A percentile compares a stretch with the other conserved stretches of the same genome.
Evolutionary conservation across 371 early-diverging fungal genomes (phyloP).

Genomic region (Mortierella sp.): DNA sequence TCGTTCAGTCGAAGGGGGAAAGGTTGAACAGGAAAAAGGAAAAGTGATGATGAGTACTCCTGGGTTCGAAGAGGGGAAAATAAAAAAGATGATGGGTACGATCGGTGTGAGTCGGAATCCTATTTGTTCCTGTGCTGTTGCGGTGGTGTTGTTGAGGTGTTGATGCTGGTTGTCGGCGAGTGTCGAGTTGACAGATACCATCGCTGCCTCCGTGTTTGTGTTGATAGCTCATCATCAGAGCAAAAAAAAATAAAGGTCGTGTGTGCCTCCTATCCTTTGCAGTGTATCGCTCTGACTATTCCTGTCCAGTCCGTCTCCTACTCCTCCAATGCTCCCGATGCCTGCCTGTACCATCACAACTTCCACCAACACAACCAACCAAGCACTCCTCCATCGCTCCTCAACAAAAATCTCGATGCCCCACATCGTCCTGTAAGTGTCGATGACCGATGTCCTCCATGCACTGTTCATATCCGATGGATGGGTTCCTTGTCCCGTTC

Average conservation of each 20-base stretch:
- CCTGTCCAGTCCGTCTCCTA: neutral
- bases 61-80: neutral
- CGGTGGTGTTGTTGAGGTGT: neutral
- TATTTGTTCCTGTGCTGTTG: neutral
- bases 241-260: too few species aligned
- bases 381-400: too few species aligned
- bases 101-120: neutral
- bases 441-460: too few species aligned
- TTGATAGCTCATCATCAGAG: too few species aligned
- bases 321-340: too few species aligned
- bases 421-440: neutral
- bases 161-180: neutral
- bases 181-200: too few species aligned
- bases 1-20: neutral
- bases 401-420: neutral
- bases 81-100: neutral
- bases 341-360: too few species aligned
- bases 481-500: neutral
- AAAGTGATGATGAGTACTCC: conserved; percentile 5
- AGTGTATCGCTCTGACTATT: too few species aligned
- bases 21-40: neutral
- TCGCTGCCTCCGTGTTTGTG: too few species aligned
- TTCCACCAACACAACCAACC: too few species aligned
- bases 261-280: too few species aligned
- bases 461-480: neutral